Evolutionary conservation across 108 stramenopile species (phyloP).

Genomic region (Nannochloropsis granulata): DNA sequence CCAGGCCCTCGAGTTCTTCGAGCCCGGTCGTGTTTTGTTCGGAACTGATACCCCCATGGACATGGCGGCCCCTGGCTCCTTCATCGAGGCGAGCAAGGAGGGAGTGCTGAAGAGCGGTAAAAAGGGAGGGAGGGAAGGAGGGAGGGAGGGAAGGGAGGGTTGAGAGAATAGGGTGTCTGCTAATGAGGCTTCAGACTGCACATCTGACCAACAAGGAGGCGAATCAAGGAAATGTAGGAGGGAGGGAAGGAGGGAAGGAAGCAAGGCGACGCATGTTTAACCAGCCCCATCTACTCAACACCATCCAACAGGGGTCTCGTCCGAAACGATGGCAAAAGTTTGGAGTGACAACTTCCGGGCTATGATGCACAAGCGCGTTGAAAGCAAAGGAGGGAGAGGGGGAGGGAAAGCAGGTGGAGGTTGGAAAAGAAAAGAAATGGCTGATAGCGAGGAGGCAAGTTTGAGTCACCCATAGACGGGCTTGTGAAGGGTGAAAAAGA

Average conservation of each 20-base stretch:
- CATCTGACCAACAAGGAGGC: background rate
- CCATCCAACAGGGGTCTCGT: background rate
- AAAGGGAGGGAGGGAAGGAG: background rate
- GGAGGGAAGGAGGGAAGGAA: background rate
- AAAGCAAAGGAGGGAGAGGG: background rate
- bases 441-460: too few relatives aligned
- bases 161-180: background rate
- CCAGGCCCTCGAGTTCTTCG: constrained; percentile 28
- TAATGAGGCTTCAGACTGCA: background rate
- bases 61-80: constrained; percentile 14
- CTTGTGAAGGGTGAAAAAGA: too few relatives aligned
- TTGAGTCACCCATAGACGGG: too few relatives aligned
- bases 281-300: background rate
- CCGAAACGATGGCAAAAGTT: background rate
- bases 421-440: too few relatives aligned
- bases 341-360: background rate
- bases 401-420: too few relatives aligned
- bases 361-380: background rate
- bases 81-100: background rate
- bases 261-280: background rate
- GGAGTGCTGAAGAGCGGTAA: background rate
- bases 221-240: background rate
- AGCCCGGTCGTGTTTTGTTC: constrained; percentile 9
- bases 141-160: background rate
- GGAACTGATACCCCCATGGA: constrained; percentile 36